A percentile compares a stretch with the other conserved stretches of the same genome.
phyloP scores from a whole-genome alignment of 2,329 filamentous ascomycete genomes.

The Claviceps spartinae region DNA sequence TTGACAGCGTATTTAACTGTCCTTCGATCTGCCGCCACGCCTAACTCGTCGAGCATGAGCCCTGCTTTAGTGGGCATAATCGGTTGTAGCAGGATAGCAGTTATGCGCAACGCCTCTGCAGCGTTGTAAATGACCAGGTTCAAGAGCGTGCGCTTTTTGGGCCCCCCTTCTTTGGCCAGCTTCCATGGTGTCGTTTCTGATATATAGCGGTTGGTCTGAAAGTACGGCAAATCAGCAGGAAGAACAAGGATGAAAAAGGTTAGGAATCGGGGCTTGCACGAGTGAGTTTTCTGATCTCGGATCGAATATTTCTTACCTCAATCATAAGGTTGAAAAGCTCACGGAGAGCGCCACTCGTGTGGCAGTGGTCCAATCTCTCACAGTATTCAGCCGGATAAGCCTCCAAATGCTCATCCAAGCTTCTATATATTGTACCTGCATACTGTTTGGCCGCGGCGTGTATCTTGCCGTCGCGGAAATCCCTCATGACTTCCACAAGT shows the following conservation, averaged over 20 bases:
- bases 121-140: constrained; percentile 53
- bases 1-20: constrained; percentile 47
- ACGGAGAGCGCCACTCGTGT: constrained; percentile 52
- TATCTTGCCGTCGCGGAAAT: constrained; percentile 15
- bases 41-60: constrained; percentile 62
- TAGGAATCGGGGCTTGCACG: neutral
- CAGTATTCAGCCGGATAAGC: constrained; percentile 20
- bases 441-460: neutral
- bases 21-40: constrained; percentile 51
- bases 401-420: constrained; percentile 13
- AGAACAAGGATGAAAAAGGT: neutral
- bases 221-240: neutral
- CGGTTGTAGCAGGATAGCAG: constrained; percentile 75
- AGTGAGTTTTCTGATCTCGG: too few species aligned
- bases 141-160: constrained; percentile 26
- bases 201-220: constrained; percentile 34
- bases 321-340: constrained; percentile 48
- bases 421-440: constrained; percentile 11
- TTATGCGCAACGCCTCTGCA: constrained; percentile 65
- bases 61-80: constrained; percentile 73
- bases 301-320: constrained; percentile 29
- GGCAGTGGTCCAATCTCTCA: constrained; percentile 46
- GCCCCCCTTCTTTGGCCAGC: constrained; percentile 26
- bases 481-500: constrained; percentile 41
- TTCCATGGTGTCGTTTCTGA: constrained; percentile 56